A percentile compares a stretch with the other conserved stretches of the same genome.
Evolutionary conservation across 2,329 filamentous ascomycete genomes (phyloP).

Genomic region (Microdochium nivale): DNA sequence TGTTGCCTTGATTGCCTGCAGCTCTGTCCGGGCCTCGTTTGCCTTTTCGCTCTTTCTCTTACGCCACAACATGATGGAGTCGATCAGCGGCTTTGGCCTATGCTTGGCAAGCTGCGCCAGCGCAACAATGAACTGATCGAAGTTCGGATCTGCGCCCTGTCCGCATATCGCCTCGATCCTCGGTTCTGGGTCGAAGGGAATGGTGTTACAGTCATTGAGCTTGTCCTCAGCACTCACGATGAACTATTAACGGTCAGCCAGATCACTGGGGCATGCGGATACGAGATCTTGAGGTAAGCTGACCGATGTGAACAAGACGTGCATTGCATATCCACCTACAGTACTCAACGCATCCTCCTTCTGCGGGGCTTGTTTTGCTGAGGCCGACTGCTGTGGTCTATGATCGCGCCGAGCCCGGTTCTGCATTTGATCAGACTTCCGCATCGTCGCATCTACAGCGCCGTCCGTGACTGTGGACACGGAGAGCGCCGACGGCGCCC

Average conservation of each 20-base stretch:
- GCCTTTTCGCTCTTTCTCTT: conserved; percentile 92
- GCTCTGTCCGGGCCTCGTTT: conserved; percentile 52
- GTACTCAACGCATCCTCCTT: conserved; percentile 71
- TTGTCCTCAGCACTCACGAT: conserved; percentile 96
- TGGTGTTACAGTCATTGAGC: conserved; percentile 78
- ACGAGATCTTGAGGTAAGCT: conserved; percentile 20
- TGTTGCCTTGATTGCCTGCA: conserved; percentile 39
- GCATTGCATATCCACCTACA: conserved; percentile 94
- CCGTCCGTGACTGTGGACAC: conserved; percentile 27
- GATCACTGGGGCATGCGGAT: background rate
- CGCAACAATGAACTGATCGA: conserved; percentile 90
- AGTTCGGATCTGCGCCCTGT: conserved; percentile 74
- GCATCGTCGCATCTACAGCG: conserved; percentile 33
- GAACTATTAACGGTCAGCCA: conserved; percentile 39
- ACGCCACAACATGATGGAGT: conserved; percentile 96
- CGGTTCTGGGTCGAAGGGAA: conserved; percentile 71
- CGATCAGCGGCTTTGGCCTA: conserved; percentile 90
- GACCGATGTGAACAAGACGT: conserved; percentile 90
- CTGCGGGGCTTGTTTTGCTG: conserved; percentile 42
- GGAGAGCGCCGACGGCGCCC: conserved; percentile 40
- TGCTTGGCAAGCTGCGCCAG: conserved; percentile 90
- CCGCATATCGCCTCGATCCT: conserved; percentile 87
- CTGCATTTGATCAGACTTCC: conserved; percentile 50
- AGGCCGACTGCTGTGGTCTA: conserved; percentile 67
- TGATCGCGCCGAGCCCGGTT: conserved; percentile 65